Percentiles rank a stretch among this genome's conserved stretches.
These are phyloP conservation scores for Sonneratia alba DNA, from an alignment of 345 rosid genomes.

Conservation along the genomic window DNA sequence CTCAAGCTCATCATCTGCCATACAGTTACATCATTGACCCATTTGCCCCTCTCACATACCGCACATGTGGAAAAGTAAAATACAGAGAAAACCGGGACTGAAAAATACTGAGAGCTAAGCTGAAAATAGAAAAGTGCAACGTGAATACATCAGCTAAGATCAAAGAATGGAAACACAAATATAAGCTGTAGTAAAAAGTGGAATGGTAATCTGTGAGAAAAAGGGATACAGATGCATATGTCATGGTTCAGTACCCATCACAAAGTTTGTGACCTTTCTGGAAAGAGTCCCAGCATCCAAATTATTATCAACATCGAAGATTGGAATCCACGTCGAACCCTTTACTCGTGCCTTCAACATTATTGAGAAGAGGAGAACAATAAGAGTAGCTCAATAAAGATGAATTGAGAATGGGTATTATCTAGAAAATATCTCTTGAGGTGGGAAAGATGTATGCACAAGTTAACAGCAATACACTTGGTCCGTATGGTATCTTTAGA, in stretches of 20 bases:
- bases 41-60: no score
- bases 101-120: no score
- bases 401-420: not conserved
- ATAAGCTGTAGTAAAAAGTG: not conserved
- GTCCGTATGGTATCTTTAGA: not conserved
- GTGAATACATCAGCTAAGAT: no score
- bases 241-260: slow-evolving; percentile 50
- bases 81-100: no score
- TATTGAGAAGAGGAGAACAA: slow-evolving; percentile 2
- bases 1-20: no score
- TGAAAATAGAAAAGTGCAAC: no score
- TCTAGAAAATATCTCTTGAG: not conserved
- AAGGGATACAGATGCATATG: not conserved
- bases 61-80: no score
- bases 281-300: slow-evolving; percentile 60
- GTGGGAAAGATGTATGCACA: not conserved
- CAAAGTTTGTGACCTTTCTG: slow-evolving; percentile 52
- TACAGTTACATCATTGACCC: no score
- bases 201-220: not conserved
- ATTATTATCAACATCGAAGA: slow-evolving; percentile 51
- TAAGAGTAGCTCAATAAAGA: not conserved
- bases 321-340: slow-evolving; percentile 81
- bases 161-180: not conserved
- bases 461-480: not conserved
- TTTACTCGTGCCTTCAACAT: slow-evolving; percentile 72